Percentiles rank a stretch among this genome's conserved stretches.
Conservation (phyloP, 176 grass and related monocot genomes). For the Melocanna baccifera region DNA sequence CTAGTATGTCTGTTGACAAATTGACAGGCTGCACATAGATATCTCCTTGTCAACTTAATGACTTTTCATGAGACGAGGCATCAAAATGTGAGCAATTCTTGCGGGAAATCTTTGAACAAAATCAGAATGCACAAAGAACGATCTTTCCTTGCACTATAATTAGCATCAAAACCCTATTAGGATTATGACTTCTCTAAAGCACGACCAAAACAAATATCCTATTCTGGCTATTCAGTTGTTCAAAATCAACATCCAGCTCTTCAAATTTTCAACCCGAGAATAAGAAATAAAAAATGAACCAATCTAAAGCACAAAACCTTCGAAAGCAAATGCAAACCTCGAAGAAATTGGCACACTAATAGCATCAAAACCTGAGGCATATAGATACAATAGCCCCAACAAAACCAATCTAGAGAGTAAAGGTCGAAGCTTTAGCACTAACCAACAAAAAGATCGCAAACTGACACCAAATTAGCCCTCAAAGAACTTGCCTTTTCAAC, state of each 20-base stretch:
- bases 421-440: not conserved
- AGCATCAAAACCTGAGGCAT: not conserved
- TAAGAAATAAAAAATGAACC: not conserved
- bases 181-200: conserved; percentile 3
- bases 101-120: not conserved
- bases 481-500: not conserved
- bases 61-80: conserved; percentile 22
- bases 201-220: not conserved
- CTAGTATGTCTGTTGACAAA: not conserved
- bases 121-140: not conserved
- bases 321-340: not conserved
- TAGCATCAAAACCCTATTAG: not conserved
- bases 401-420: not conserved
- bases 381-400: not conserved
- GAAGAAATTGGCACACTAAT: not conserved
- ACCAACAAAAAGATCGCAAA: not conserved
- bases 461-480: not conserved
- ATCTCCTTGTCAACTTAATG: conserved; percentile 8
- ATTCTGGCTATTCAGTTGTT: not conserved
- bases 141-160: not conserved
- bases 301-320: not conserved
- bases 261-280: not conserved
- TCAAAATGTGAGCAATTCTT: not conserved
- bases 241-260: not conserved
- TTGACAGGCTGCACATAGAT: conserved; percentile 15